These are phyloP conservation scores for Neobulgaria alba DNA, from an alignment of 2,329 filamentous ascomycete species.

Conservation along the genomic window DNA sequence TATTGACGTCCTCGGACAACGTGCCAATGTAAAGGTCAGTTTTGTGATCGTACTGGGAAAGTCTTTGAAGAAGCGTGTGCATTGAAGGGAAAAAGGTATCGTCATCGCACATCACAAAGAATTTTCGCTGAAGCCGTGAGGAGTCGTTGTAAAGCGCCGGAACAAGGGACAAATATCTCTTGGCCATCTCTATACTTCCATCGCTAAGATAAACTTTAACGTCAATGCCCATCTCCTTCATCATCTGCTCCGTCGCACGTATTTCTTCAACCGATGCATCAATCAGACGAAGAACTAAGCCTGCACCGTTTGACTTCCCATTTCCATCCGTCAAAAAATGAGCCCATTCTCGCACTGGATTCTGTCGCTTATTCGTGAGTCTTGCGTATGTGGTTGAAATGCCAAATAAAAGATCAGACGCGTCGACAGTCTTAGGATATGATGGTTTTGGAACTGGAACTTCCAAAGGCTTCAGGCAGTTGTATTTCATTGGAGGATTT, in stretches of 20 bases:
- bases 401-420: constrained; percentile 50
- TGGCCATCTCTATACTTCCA: constrained; percentile 46
- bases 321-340: constrained; percentile 51
- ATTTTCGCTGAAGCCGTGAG: constrained; percentile 37
- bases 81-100: constrained; percentile 28
- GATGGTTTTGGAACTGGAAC: constrained; percentile 43
- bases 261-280: constrained; percentile 45
- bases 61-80: constrained; percentile 21
- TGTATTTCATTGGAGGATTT: constrained; percentile 32
- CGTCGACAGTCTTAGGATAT: constrained; percentile 41
- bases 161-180: constrained; percentile 47
- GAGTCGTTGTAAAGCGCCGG: constrained; percentile 46
- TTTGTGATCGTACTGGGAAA: constrained; percentile 18
- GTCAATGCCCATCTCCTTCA: constrained; percentile 43
- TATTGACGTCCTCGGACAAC: constrained; percentile 26
- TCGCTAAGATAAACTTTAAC: constrained; percentile 49
- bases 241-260: constrained; percentile 37
- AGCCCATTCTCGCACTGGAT: constrained; percentile 48
- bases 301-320: constrained; percentile 47
- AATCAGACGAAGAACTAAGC: constrained; percentile 45
- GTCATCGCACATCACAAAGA: constrained; percentile 29
- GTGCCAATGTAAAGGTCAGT: constrained; percentile 26
- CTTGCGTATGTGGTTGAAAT: constrained; percentile 50
- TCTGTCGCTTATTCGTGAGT: constrained; percentile 42
- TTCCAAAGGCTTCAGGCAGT: constrained; percentile 41